Base-by-base conservation (phyloP, 495 filamentous ascomycete genomes). In the Lophiotrema nucula region DNA sequence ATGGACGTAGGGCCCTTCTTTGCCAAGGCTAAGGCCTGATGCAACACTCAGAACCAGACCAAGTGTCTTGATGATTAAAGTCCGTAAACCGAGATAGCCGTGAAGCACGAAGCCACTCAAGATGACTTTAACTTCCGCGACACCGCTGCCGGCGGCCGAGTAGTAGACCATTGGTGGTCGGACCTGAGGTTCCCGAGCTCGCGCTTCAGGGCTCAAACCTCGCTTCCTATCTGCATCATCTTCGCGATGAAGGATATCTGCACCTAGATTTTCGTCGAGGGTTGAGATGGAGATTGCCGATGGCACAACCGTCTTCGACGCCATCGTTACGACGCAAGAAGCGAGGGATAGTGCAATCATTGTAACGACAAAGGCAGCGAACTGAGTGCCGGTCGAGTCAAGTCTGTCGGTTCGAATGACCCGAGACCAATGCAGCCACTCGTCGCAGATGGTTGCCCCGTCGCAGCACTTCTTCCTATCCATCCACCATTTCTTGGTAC, bases 1-100 rank as follows among this genome's bases (percentile, higher is more conserved):
- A 73, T 98, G 93, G 22, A 98, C 93, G 71, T 93, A 97, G 2
- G 93, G 93, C 0, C 93, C 93, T 75, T 98, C 93, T 71, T 98
- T 98, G 11, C 93, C 93, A 33, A 98, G 74, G 68, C 90, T 96
- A 37, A 98, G 73, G 3, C 93, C 93, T 16, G 93, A 97, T 2
- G 90, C 85, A 28, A 98, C 90, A 69, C 88, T 93, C 56, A 97
- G 78, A 41, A 97, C 81, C 28, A 98, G 74, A 15, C 83, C 90
- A 39, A 88, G 69, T 0, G 88, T 90, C 72, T 98, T 98, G 65
- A 96, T 79, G 11, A 92, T 72, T 23, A 98, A 80, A 0, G 93
- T 98, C 71, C 85, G 91, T 37, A 95, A 70, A 52, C 93, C 93
- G 35, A 98, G 77, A 71, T 96, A 98, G 0, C 93, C 92, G 76